phyloP scores from a whole-genome alignment of 1,139 yeast genomes.

The Taiozyma onychis region DNA sequence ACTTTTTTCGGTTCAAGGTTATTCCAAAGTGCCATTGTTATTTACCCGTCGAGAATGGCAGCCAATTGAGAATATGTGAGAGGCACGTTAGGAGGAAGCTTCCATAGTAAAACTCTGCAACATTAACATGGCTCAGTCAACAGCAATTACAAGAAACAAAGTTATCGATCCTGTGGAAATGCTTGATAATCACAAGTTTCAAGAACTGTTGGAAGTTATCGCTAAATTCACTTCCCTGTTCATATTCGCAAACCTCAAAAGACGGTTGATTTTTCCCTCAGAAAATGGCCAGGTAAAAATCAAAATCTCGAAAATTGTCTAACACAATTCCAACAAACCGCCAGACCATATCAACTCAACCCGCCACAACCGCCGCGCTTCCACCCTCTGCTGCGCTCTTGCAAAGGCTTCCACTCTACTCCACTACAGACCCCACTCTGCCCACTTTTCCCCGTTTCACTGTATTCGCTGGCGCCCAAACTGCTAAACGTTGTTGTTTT shows the following conservation, averaged over 20 bases:
- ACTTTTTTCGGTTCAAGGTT: neutral
- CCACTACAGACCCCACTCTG: neutral
- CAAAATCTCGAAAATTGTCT: neutral
- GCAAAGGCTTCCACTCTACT: neutral
- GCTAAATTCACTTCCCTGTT: too few relatives aligned
- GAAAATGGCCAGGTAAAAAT: neutral
- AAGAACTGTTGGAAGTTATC: too few relatives aligned
- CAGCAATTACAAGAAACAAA: too few relatives aligned
- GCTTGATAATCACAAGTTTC: too few relatives aligned
- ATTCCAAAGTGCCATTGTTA: too few relatives aligned
- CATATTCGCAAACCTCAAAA: neutral
- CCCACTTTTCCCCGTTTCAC: neutral
- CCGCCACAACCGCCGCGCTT: neutral
- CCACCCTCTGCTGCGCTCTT: too few relatives aligned
- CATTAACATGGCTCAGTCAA: too few relatives aligned
- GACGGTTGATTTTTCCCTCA: neutral
- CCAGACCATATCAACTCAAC: neutral
- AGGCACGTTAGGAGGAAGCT: too few relatives aligned
- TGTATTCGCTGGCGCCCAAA: neutral
- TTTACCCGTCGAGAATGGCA: too few relatives aligned
- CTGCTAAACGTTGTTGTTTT: neutral
- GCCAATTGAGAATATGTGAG: too few relatives aligned
- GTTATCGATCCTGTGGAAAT: too few relatives aligned
- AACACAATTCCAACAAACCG: neutral
- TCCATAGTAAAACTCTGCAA: too few relatives aligned